phyloP scores from a whole-genome alignment of 2,329 filamentous ascomycete genomes.

The Purpureocillium takamizusanense region DNA sequence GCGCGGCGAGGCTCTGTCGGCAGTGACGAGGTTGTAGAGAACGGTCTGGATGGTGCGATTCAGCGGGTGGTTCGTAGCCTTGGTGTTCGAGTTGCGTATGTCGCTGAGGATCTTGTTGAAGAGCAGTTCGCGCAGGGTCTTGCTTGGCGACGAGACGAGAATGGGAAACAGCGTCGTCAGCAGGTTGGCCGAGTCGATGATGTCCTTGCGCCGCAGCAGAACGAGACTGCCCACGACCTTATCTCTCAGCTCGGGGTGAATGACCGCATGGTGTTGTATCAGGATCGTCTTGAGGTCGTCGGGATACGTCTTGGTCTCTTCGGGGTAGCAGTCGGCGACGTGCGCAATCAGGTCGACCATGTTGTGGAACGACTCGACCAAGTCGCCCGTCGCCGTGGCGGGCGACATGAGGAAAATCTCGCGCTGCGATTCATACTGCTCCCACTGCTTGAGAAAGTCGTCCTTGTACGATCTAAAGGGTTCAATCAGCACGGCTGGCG shows the following conservation, averaged over 20 bases:
- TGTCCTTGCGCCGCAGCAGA: constrained; percentile 79
- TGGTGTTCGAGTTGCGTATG: constrained; percentile 77
- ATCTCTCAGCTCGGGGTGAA: constrained; percentile 79
- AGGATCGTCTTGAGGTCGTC: constrained; percentile 75
- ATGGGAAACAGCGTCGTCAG: constrained; percentile 93
- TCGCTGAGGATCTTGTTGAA: constrained; percentile 87
- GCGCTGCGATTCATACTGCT: constrained; percentile 83
- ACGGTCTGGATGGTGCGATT: constrained; percentile 92
- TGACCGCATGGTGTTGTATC: constrained; percentile 67
- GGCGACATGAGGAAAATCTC: constrained; percentile 88
- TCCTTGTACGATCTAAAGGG: constrained; percentile 67
- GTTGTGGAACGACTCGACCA: constrained; percentile 77
- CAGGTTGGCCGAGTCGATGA: constrained; percentile 75
- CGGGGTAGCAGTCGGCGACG: constrained; percentile 86
- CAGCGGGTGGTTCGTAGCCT: constrained; percentile 80
- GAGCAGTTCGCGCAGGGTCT: constrained; percentile 74
- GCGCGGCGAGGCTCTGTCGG: constrained; percentile 75
- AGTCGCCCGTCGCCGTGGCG: constrained; percentile 64
- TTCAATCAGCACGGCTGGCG: constrained; percentile 5
- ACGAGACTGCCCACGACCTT: constrained; percentile 91
- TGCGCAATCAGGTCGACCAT: constrained; percentile 91
- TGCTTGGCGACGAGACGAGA: constrained; percentile 84
- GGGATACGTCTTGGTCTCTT: constrained; percentile 68
- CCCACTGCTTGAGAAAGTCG: constrained; percentile 80
- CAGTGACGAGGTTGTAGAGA: constrained; percentile 82